A percentile compares a stretch with the other conserved stretches of the same genome.
phyloP scores from a whole-genome alignment of 495 filamentous ascomycete species.

The Neurospora pannonica region DNA sequence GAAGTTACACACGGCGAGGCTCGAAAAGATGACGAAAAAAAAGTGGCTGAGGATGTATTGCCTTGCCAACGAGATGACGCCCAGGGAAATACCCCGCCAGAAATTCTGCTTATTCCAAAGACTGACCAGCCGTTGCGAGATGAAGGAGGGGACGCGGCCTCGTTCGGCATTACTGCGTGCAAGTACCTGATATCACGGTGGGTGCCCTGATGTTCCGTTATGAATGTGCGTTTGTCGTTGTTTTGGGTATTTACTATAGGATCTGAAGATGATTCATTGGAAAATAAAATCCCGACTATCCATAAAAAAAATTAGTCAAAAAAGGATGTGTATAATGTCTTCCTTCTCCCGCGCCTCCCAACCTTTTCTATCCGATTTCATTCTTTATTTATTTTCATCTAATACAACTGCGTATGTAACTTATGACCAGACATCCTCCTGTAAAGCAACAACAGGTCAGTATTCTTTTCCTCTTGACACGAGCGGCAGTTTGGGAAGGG shows the following conservation, averaged over 20 bases:
- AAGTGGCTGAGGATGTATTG: background rate
- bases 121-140: background rate
- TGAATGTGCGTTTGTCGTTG: background rate
- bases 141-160: background rate
- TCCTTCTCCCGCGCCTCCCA: background rate
- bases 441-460: background rate
- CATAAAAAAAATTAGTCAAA: background rate
- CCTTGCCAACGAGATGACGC: background rate
- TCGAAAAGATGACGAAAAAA: background rate
- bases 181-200: too few species aligned
- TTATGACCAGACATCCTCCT: slow-evolving; percentile 88
- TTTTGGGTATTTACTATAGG: background rate
- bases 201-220: background rate
- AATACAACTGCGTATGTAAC: background rate
- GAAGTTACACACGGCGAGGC: background rate
- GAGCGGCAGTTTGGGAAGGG: background rate
- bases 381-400: background rate
- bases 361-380: background rate
- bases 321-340: background rate
- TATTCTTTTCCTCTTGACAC: too few species aligned
- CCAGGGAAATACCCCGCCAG: background rate
- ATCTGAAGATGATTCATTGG: background rate
- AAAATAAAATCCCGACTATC: background rate
- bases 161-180: background rate
- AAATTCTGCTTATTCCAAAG: background rate